Evolutionary conservation across 306 rosid genomes (phyloP), one percentile per base, ranked within the genome.

Genomic region (Acacia acuminata): DNA sequence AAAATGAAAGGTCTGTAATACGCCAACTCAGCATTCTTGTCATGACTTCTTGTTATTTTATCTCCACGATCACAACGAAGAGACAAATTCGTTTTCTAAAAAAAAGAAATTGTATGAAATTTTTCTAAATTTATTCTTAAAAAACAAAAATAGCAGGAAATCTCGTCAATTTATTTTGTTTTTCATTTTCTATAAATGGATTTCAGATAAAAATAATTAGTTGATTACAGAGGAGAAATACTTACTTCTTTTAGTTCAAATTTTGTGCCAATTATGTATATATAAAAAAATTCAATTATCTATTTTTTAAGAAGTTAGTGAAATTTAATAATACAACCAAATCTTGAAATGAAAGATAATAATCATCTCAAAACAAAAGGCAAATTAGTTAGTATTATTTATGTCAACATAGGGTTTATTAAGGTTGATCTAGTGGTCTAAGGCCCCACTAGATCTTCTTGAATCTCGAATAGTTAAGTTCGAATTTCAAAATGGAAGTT

Each of bases 1-100:
- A 58, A 22, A 75, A 69, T 34, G 82, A 55, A 70, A 20, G 85
- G 87, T 42, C 32, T n/a, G 53, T 4, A 73, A 38, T 47, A 25
- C 60, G 83, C 87, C 89, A 86, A 17, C 82, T 56, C 75, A 71
- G 10, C 30, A 71, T 40, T 20, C 72, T 77, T 24, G 80, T 34
- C 47, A 17, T 79, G 79, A 55, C 55, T 82, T 63, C 34, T 74
- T 64, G 73, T 78, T 60, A 60, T 51, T 16, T 7, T 8, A 20
- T 53, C 24, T 7, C 69, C 45, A 27, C 55, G n/a, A 32, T 27
- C 27, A 43, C 44, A 55, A 16, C 63, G 27, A 27, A 48, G 77
- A 27, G 77, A 47, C 61, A 73, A 73, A 73, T 73, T 73, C 43
- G 51, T 20, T 40, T 20, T 20, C 74, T 40, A 40, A 69, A 40